Conservation (phyloP, 208 protist species). For the Vickermania spadyakhi region DNA sequence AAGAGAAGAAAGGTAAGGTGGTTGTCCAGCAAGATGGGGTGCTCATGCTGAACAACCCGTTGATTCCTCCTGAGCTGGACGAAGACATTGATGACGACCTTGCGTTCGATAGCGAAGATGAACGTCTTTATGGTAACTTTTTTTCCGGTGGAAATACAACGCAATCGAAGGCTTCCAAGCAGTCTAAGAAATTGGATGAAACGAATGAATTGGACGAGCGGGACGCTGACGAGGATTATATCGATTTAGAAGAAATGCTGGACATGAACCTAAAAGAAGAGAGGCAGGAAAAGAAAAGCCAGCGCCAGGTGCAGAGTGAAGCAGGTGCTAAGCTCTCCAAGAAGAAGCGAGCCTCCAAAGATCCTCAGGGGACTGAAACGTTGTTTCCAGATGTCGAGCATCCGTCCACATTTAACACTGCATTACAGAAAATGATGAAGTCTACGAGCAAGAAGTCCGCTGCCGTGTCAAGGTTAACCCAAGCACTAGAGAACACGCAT, state of each 20-base stretch:
- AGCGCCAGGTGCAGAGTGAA: slow-evolving; percentile 27
- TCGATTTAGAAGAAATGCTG: slow-evolving; percentile 31
- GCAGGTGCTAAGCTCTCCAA: slow-evolving; percentile 32
- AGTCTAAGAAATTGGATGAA: neutral
- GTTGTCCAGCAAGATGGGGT: slow-evolving; percentile 44
- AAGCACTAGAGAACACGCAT: slow-evolving; percentile 49
- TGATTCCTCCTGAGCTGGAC: slow-evolving; percentile 77
- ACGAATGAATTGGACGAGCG: neutral
- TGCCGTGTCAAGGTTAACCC: slow-evolving; percentile 24
- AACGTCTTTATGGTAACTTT: slow-evolving; percentile 79
- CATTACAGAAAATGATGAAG: neutral
- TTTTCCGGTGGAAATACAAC: slow-evolving; percentile 25
- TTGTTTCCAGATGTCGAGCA: slow-evolving; percentile 31
- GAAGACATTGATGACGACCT: slow-evolving; percentile 89
- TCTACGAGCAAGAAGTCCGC: neutral
- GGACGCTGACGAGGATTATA: slow-evolving; percentile 29
- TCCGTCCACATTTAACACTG: neutral
- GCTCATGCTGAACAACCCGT: slow-evolving; percentile 70
- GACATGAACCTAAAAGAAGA: slow-evolving; percentile 56
- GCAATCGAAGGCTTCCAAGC: slow-evolving; percentile 7
- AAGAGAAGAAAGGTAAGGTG: slow-evolving; percentile 9
- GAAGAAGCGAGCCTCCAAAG: slow-evolving; percentile 14
- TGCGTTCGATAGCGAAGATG: slow-evolving; percentile 87
- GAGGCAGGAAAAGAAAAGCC: slow-evolving; percentile 40
- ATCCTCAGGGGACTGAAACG: slow-evolving; percentile 41